phyloP scores from a whole-genome alignment of 2,329 filamentous ascomycete species.

The Fonsecaea erecta region DNA sequence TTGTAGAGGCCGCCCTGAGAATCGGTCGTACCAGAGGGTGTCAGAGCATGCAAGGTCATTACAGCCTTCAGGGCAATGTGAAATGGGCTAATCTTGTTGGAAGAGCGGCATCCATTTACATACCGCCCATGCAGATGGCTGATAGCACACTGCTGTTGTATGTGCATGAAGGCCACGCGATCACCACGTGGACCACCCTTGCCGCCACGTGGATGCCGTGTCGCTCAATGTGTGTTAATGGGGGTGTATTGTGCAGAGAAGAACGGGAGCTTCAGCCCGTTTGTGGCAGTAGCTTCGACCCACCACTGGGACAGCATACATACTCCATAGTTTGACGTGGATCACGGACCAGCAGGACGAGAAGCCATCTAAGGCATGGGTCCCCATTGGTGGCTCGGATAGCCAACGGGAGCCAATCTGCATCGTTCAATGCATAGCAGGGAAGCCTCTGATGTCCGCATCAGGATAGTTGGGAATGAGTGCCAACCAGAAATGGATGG shows the following conservation, averaged over 20 bases:
- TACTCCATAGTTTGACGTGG: not conserved
- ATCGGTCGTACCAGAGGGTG: not conserved
- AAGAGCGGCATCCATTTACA: not conserved
- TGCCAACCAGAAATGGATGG: not conserved
- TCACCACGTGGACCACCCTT: not conserved
- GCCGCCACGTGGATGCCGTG: not conserved
- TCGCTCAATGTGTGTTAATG: not conserved
- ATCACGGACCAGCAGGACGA: not conserved
- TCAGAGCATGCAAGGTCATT: not conserved
- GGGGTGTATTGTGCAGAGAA: not conserved
- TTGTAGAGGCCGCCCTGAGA: not conserved
- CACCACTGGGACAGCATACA: not conserved
- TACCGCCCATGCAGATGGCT: not conserved
- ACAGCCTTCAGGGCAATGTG: not conserved
- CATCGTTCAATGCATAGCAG: not conserved
- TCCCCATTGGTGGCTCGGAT: not conserved
- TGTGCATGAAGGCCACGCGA: not conserved
- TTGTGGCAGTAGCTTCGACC: not conserved
- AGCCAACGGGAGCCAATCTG: not conserved
- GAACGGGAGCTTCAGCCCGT: not conserved
- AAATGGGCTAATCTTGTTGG: not conserved
- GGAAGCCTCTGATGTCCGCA: not conserved
- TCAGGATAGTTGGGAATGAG: not conserved
- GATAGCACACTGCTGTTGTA: not conserved
- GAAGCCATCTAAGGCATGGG: not conserved